Evolutionary conservation across 345 rosid genomes (phyloP).

Genomic region (Syzygium aqueum): DNA sequence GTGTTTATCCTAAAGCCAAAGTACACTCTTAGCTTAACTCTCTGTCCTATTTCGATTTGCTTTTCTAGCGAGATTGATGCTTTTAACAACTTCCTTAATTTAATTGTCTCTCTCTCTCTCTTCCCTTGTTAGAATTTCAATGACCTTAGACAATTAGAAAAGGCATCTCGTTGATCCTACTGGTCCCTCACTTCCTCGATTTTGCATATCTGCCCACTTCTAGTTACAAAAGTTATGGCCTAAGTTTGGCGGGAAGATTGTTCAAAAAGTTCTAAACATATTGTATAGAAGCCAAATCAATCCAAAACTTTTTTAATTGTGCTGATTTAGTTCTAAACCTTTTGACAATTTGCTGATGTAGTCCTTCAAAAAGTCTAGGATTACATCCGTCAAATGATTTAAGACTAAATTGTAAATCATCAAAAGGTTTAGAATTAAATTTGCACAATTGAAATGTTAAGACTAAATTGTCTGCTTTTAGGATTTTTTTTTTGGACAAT

Average conservation of each 20-base stretch:
- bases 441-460: too few relatives aligned
- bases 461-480: too few relatives aligned
- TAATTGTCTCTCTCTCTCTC: neutral
- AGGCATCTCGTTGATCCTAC: neutral
- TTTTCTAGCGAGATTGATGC: neutral
- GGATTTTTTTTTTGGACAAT: too few relatives aligned
- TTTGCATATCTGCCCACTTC: neutral
- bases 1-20: neutral
- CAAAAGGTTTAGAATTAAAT: too few relatives aligned
- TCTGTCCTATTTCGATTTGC: neutral
- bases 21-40: neutral
- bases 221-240: neutral
- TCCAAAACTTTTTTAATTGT: neutral
- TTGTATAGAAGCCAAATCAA: too few relatives aligned
- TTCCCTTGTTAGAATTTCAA: neutral
- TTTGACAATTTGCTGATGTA: rapidly evolving
- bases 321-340: too few relatives aligned
- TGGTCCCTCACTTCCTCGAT: neutral
- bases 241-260: neutral
- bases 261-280: neutral
- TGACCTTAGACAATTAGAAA: neutral
- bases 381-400: rapidly evolving
- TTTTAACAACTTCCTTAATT: neutral
- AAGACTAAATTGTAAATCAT: neutral
- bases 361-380: too few relatives aligned